Conservation (phyloP, 352 stramenopile genomes). For the Phytophthora meadii region DNA sequence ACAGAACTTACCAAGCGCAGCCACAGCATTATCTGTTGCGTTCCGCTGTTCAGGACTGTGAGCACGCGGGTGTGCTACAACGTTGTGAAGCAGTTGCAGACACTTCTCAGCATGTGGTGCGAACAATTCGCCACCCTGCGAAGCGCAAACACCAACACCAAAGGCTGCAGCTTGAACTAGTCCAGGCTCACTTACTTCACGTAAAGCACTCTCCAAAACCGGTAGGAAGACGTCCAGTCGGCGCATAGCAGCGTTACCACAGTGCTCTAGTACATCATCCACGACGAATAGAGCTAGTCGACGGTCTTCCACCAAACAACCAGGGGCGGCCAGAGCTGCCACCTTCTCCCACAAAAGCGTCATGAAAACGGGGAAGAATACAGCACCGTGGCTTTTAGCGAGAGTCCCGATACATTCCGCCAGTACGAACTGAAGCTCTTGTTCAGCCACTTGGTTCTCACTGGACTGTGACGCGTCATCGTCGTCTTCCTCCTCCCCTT, state of each 20-base stretch:
- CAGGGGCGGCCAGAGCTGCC: conserved; percentile 60
- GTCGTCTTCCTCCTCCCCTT: conserved; percentile 48
- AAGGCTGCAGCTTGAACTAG: conserved; percentile 78
- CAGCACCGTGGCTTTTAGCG: conserved; percentile 67
- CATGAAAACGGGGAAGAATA: conserved; percentile 85
- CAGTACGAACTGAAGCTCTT: conserved; percentile 83
- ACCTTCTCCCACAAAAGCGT: conserved; percentile 81
- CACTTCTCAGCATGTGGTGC: conserved; percentile 54
- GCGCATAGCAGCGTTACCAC: conserved; percentile 53
- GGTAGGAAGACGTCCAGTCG: conserved; percentile 73
- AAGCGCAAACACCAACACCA: conserved; percentile 75
- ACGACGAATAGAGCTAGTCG: conserved; percentile 89
- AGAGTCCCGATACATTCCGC: conserved; percentile 79
- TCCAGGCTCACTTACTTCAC: conserved; percentile 62
- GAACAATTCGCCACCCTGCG: conserved; percentile 60
- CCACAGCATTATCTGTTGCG: conserved; percentile 82
- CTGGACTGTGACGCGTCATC: conserved; percentile 53
- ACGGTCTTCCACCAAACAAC: conserved; percentile 81
- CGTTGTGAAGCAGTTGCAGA: conserved; percentile 64
- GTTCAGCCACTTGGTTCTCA: conserved; percentile 57
- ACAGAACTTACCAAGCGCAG: conserved; percentile 75
- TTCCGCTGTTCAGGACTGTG: conserved; percentile 62
- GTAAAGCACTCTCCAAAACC: conserved; percentile 64
- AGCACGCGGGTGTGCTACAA: conserved; percentile 62
- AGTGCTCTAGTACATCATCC: conserved; percentile 87